These are phyloP conservation scores for Magnaporthales sp. DNA, from an alignment of 2,329 filamentous ascomycete genomes.

Conservation along the genomic window DNA sequence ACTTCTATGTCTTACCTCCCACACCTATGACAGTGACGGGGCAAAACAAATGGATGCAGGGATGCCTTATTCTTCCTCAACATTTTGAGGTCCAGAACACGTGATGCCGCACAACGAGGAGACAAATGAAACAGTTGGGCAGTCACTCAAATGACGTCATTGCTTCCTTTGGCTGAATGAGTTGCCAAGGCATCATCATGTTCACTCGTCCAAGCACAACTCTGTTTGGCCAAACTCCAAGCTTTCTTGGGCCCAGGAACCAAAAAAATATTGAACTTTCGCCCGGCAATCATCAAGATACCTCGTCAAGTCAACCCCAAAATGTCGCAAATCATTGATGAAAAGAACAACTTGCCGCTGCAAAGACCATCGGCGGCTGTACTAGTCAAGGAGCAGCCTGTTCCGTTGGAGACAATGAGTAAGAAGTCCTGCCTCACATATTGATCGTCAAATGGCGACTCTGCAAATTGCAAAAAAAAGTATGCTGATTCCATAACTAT, in stretches of 20 bases:
- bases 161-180: background rate
- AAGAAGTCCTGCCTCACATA: background rate
- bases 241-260: background rate
- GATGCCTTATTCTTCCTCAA: background rate
- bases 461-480: background rate
- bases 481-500: background rate
- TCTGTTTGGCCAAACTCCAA: background rate
- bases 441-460: background rate
- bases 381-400: background rate
- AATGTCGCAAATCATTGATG: background rate
- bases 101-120: background rate
- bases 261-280: background rate
- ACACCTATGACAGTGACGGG: background rate
- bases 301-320: background rate
- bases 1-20: no score
- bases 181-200: background rate
- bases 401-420: background rate
- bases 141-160: background rate
- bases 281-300: background rate
- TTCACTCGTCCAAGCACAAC: background rate
- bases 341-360: background rate
- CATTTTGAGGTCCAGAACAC: background rate
- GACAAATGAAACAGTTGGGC: background rate
- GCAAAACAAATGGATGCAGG: background rate
- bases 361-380: background rate